Conservation (phyloP, 2,329 filamentous ascomycete genomes). For the Ophiosphaerella korrae region DNA sequence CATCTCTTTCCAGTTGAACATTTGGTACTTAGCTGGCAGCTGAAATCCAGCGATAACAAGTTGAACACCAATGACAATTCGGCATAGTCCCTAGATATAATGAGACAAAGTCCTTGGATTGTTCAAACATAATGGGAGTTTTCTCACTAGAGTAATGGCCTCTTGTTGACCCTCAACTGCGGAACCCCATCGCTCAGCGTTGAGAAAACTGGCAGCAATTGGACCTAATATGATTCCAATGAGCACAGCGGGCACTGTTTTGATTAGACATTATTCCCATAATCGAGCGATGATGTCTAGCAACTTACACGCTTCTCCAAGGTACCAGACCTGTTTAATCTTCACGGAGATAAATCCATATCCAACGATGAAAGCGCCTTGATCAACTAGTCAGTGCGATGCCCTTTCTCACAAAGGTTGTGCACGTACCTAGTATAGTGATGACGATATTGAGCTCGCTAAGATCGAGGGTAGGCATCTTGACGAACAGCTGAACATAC, state of each 20-base stretch:
- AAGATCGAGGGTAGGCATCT: constrained; percentile 57
- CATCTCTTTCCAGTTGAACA: constrained; percentile 58
- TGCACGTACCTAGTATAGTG: constrained; percentile 49
- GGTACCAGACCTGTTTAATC: constrained; percentile 59
- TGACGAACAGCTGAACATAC: too few species aligned
- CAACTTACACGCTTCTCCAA: constrained; percentile 59
- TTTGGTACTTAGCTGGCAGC: constrained; percentile 62
- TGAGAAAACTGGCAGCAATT: constrained; percentile 59
- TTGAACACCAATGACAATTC: constrained; percentile 67
- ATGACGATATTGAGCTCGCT: constrained; percentile 60
- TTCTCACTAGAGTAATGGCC: constrained; percentile 50
- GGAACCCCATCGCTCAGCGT: constrained; percentile 48
- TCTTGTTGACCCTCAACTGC: constrained; percentile 40
- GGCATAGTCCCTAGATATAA: constrained; percentile 51
- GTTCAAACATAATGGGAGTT: too few species aligned
- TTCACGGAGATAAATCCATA: constrained; percentile 60
- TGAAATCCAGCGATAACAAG: constrained; percentile 67
- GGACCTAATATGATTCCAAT: constrained; percentile 62
- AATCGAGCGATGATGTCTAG: background rate
- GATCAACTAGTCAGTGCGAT: background rate
- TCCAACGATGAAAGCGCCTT: constrained; percentile 55
- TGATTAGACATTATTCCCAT: background rate
- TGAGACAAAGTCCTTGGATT: background rate
- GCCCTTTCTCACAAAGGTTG: background rate
- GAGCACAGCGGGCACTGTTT: constrained; percentile 51